Base-by-base conservation (phyloP, 345 rosid genomes). In the Citrus inodora region DNA sequence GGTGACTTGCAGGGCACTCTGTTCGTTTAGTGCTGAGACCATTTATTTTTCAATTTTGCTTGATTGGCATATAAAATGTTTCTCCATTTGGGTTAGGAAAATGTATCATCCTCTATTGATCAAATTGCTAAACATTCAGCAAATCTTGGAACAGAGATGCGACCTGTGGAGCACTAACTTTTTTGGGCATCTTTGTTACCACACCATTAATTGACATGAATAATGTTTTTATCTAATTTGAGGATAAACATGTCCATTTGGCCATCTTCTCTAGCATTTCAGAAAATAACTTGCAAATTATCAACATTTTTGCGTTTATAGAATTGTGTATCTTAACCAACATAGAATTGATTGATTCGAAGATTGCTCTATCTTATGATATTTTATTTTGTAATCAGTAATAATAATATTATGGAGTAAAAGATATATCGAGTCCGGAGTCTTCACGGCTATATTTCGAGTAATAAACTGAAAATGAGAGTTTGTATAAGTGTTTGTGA, bases 1-100 rank as follows among this genome's bases (percentile, higher is more conserved):
- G 78, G 70, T 75, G 70, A 59, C 30, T 30, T 62, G 78, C 42
- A 17, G 22, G 61, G 67, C 70, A 75, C 53, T 75, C 46, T 42
- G 56, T 63, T 46, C 30, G 24, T 17, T 48, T 21, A 38, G 58
- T 40, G 77, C 27, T 19, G 5, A 38, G 0, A 74, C 69, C 46
- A 35, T 25, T 74, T 27, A n/a, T 30, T 60, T 24, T 61, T 61
- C 33, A 38, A 5, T 55, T 55, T 55, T 4, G 48, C n/a, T 70
- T 70, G 21, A 46, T 46, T 51, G 24, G 4, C 46, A 30, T 17
- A 58, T 9, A 35, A 22, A 58, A 42, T 10, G 25, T 17, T 60
- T 27, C 8, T 25, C 9, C 14, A 7, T 25, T 60, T 59, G 35
- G 24, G 16, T 40, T 10, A 13, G 17, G 8, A 46, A 9, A 24